These are phyloP conservation scores for Cladosporium sp. DNA, from an alignment of 2,329 filamentous ascomycete genomes.

Conservation along the genomic window DNA sequence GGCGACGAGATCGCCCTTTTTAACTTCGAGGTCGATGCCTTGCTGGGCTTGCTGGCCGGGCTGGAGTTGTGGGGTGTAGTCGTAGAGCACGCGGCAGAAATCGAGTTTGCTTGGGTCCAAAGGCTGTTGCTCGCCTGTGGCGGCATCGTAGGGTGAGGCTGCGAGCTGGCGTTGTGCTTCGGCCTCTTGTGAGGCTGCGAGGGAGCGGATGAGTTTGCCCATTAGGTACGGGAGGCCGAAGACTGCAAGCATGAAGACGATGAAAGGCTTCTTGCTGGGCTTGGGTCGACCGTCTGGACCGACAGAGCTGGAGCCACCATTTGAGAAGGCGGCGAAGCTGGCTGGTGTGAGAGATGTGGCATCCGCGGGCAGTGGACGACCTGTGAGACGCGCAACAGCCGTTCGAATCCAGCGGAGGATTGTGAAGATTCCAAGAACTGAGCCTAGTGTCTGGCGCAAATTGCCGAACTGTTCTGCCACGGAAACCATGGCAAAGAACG, in stretches of 20 bases:
- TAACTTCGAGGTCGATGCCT: constrained; percentile 84
- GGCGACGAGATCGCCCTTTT: constrained; percentile 93
- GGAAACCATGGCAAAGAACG: constrained; percentile 98
- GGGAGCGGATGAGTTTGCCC: constrained; percentile 86
- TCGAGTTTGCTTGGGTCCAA: constrained; percentile 90
- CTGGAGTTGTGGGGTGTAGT: constrained; percentile 80
- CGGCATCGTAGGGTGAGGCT: constrained; percentile 46
- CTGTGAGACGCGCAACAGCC: constrained; percentile 86
- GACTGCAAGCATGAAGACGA: constrained; percentile 92
- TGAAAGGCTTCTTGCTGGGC: constrained; percentile 89
- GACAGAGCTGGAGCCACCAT: constrained; percentile 56
- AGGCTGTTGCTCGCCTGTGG: constrained; percentile 48
- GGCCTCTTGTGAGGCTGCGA: constrained; percentile 82
- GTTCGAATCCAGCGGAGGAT: constrained; percentile 93
- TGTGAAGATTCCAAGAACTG: constrained; percentile 92
- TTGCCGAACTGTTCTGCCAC: constrained; percentile 97
- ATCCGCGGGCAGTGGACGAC: constrained; percentile 83
- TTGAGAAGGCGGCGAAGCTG: constrained; percentile 87
- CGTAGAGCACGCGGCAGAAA: constrained; percentile 92
- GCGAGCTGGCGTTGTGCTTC: constrained; percentile 66
- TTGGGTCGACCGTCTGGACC: constrained; percentile 67
- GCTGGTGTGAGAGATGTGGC: constrained; percentile 84
- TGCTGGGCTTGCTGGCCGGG: constrained; percentile 45
- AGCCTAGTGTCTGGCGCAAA: constrained; percentile 87
- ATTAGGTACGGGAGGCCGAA: constrained; percentile 96